These are phyloP conservation scores for Aspergillus novoparasiticus DNA, from an alignment of 2,329 filamentous ascomycete species.

Conservation along the genomic window DNA sequence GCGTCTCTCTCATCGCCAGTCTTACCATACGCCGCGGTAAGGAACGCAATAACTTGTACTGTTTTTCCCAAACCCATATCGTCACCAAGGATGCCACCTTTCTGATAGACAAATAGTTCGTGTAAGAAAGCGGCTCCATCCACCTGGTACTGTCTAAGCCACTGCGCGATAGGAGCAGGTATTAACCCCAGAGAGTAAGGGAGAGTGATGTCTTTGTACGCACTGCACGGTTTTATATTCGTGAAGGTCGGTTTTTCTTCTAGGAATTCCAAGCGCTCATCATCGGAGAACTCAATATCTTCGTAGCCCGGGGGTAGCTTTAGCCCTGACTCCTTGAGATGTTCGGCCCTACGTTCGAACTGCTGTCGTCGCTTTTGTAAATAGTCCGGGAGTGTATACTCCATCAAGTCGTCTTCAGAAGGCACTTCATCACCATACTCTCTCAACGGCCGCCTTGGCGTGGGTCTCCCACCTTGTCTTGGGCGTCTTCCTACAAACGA, in stretches of 20 bases:
- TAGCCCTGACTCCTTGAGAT: conserved; percentile 68
- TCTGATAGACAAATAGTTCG: conserved; percentile 85
- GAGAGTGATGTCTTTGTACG: conserved; percentile 75
- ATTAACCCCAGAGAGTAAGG: conserved; percentile 77
- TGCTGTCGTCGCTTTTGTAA: conserved; percentile 66
- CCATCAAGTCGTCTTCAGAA: conserved; percentile 58
- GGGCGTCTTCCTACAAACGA: conserved; percentile 39
- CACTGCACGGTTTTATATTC: conserved; percentile 63
- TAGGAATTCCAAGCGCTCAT: conserved; percentile 63
- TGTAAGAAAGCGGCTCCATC: conserved; percentile 84
- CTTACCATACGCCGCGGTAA: conserved; percentile 91
- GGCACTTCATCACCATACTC: conserved; percentile 51
- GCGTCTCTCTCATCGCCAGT: conserved; percentile 82
- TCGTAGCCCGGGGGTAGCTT: conserved; percentile 76
- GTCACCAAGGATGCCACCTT: conserved; percentile 86
- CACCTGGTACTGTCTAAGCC: conserved; percentile 88
- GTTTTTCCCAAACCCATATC: conserved; percentile 99
- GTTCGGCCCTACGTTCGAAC: conserved; percentile 66
- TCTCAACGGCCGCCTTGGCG: conserved; percentile 36
- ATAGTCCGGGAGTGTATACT: conserved; percentile 70
- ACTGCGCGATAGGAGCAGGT: conserved; percentile 86
- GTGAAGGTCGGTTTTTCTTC: conserved; percentile 71
- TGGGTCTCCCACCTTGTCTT: conserved; percentile 29
- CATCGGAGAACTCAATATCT: conserved; percentile 74
- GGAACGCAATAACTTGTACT: conserved; percentile 89